Conservation (phyloP, 1,139 yeast genomes). For the Diutina siamensis region DNA sequence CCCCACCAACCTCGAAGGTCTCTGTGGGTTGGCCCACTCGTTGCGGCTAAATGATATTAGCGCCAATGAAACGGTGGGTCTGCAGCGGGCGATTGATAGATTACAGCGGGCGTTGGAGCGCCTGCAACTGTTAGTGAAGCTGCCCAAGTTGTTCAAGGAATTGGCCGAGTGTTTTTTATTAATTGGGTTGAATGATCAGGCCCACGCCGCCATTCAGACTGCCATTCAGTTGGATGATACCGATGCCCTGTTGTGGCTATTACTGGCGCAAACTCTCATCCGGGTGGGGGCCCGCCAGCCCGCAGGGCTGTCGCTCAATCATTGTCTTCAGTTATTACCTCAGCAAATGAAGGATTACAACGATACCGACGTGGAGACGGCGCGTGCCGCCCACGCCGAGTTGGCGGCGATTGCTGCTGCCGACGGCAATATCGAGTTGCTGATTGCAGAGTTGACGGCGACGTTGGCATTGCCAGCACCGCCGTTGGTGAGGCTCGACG, state of each 20-base stretch:
- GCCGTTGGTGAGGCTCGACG: conserved; percentile 31
- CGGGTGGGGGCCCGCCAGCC: conserved; percentile 31
- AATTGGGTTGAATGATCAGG: conserved; percentile 37
- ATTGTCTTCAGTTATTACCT: conserved; percentile 30
- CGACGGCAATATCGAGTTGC: conserved; percentile 36
- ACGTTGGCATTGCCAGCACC: conserved; percentile 41
- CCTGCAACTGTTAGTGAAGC: conserved; percentile 22
- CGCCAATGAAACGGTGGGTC: conserved; percentile 27
- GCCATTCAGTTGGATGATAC: conserved; percentile 32
- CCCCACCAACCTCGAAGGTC: conserved; percentile 29
- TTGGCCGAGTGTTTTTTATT: conserved; percentile 38
- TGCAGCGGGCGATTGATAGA: conserved; percentile 32
- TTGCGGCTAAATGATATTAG: conserved; percentile 27
- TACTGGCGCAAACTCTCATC: conserved; percentile 34
- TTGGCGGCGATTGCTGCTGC: conserved; percentile 41
- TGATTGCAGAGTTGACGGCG: conserved; percentile 35
- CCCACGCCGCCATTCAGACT: conserved; percentile 35
- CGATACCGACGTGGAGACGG: conserved; percentile 28
- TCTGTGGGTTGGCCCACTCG: conserved; percentile 31
- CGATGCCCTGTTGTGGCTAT: conserved; percentile 35
- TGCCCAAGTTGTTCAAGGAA: conserved; percentile 31
- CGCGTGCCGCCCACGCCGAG: conserved; percentile 42
- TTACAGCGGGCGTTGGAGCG: conserved; percentile 26
- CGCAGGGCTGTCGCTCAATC: conserved; percentile 35
- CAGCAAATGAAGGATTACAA: conserved; percentile 17